A percentile compares a stretch with the other conserved stretches of the same genome.
phyloP scores from a whole-genome alignment of 148 eudicot genomes.

The Chenopodium suecicum region DNA sequence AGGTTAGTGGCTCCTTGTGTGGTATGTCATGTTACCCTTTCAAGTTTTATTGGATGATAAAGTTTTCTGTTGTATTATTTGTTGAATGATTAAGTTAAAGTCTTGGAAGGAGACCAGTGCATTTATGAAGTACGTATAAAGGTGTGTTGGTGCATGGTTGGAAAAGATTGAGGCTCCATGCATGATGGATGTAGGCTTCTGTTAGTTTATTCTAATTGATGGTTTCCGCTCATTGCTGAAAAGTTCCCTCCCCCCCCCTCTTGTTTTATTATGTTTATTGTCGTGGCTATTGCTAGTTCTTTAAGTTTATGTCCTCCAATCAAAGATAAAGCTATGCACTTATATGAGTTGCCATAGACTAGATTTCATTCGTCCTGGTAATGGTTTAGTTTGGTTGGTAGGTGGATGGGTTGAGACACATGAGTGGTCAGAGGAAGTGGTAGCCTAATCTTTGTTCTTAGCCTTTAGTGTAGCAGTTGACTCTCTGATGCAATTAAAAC shows the following conservation, averaged over 20 bases:
- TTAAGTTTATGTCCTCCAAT: background rate
- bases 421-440: no score
- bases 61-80: background rate
- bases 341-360: no score
- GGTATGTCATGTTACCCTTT: background rate
- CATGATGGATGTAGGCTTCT: background rate
- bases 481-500: no score
- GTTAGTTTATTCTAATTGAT: background rate
- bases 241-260: background rate
- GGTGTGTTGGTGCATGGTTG: background rate
- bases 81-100: background rate
- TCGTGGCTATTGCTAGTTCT: background rate
- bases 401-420: no score
- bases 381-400: background rate
- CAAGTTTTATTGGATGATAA: background rate
- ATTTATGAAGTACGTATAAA: background rate
- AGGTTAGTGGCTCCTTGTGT: no score
- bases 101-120: background rate
- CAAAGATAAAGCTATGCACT: no score
- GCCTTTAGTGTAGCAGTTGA: no score
- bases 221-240: background rate
- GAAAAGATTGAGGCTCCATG: background rate
- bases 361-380: no score
- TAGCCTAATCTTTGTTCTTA: no score
- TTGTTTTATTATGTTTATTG: background rate